Evolutionary conservation across 768 basidiomycete species (phyloP).

Genomic region (Rhizopogon salebrosus): DNA sequence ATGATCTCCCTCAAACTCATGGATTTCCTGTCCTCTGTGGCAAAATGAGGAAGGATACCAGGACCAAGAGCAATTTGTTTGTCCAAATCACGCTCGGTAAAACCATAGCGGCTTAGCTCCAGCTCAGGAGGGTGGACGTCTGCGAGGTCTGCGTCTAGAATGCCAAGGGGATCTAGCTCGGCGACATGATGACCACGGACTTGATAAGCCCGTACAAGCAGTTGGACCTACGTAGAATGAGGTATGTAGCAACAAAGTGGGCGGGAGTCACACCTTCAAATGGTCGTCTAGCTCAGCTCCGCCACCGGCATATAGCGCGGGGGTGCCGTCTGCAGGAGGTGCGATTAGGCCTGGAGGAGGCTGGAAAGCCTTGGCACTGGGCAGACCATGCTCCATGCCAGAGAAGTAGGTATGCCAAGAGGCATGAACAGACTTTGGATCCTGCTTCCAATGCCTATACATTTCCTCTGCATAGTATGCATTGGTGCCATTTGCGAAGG

Average conservation of each 20-base stretch:
- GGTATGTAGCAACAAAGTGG: conserved; percentile 1
- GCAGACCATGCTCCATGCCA: conserved; percentile 85
- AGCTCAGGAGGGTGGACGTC: conserved; percentile 81
- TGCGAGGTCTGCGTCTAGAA: conserved; percentile 83
- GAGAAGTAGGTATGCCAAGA: conserved; percentile 96
- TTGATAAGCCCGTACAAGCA: conserved; percentile 97
- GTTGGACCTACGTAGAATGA: conserved; percentile 67
- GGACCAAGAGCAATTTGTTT: conserved; percentile 94
- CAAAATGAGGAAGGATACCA: conserved; percentile 94
- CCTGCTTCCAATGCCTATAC: conserved; percentile 89
- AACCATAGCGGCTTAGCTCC: conserved; percentile 91
- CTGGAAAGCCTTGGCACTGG: conserved; percentile 76
- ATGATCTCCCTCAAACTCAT: conserved; percentile 93
- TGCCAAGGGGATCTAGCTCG: conserved; percentile 92
- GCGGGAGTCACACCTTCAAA: conserved; percentile 62
- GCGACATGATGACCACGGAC: conserved; percentile 97
- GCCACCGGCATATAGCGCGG: conserved; percentile 60
- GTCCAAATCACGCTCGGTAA: conserved; percentile 89
- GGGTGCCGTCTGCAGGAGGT: conserved; percentile 72
- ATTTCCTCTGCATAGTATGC: conserved; percentile 95
- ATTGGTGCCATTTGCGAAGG: conserved; percentile 92
- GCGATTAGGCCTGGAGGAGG: conserved; percentile 75
- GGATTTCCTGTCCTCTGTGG: conserved; percentile 75
- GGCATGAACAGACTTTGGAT: conserved; percentile 86
- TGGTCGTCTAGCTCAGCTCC: conserved; percentile 88